Evolutionary conservation across 441 rosid species (phyloP).

Genomic region (Gossypium davidsonii): DNA sequence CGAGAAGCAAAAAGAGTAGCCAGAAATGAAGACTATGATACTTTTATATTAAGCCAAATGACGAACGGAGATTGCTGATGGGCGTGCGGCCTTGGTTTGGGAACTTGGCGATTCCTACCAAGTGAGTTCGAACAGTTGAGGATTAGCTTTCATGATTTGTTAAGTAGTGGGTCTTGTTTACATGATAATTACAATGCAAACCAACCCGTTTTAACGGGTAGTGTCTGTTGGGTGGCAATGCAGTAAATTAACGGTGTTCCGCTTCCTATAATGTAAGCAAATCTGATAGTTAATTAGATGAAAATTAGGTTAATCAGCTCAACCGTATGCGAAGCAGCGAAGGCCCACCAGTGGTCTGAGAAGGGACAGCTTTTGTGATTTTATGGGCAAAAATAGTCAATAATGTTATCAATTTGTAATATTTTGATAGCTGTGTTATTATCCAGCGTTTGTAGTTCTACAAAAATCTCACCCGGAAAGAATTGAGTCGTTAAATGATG

Average conservation of each 20-base stretch:
- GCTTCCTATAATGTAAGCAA: background rate
- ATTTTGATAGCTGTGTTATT: too few species aligned
- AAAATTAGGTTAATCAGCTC: slow-evolving; percentile 15
- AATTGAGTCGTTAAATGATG: too few species aligned
- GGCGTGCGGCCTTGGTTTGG: slow-evolving; percentile 21
- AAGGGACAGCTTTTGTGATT: too few species aligned
- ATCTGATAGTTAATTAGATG: background rate
- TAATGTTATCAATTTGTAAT: too few species aligned
- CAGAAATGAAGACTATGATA: slow-evolving; percentile 21
- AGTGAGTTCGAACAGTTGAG: background rate
- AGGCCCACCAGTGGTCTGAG: background rate
- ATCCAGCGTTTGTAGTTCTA: too few species aligned
- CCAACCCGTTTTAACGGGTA: background rate
- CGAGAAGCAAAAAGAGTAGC: slow-evolving; percentile 23
- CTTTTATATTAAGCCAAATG: slow-evolving; percentile 5
- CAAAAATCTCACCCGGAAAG: too few species aligned
- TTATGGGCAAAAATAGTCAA: too few species aligned
- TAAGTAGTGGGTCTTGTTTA: background rate
- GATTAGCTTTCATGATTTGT: background rate
- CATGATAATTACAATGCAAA: slow-evolving; percentile 21
- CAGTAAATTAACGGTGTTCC: background rate
- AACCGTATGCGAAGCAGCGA: background rate
- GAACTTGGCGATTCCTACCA: slow-evolving; percentile 34
- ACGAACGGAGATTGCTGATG: background rate
- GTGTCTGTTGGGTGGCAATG: background rate